phyloP scores from a whole-genome alignment of 192 early-diverging fungal genomes.

The Paraglomus occultum region DNA sequence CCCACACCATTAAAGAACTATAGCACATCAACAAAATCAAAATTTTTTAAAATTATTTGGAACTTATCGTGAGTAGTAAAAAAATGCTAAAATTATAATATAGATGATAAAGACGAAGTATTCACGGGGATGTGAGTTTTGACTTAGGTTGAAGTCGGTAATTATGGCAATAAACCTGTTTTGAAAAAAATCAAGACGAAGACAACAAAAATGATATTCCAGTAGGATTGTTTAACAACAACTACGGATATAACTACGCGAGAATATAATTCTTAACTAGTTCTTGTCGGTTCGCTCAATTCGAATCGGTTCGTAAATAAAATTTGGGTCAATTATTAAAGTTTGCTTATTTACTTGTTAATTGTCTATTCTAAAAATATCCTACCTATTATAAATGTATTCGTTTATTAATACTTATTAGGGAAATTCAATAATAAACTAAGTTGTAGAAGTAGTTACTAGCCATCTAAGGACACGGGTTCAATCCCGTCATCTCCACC shows the following conservation, averaged over 20 bases:
- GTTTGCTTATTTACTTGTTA: slow-evolving; percentile 21
- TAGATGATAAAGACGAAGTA: neutral
- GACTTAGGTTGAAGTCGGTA: slow-evolving; percentile 11
- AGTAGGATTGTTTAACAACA: neutral
- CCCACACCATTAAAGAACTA: no score
- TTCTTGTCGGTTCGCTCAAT: slow-evolving; percentile 13
- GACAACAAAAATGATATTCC: neutral
- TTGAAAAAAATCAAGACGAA: slow-evolving; percentile 14
- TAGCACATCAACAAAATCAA: no score
- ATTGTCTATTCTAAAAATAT: neutral
- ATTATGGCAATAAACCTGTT: slow-evolving; percentile 6
- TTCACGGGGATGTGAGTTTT: slow-evolving; percentile 8
- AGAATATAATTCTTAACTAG: slow-evolving; percentile 16
- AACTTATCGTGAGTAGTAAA: no score
- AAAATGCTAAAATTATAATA: slow-evolving; percentile 8
- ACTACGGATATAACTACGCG: slow-evolving; percentile 5
- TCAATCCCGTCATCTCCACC: slow-evolving; percentile 22
- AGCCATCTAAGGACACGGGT: slow-evolving; percentile 13
- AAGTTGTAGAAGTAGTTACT: slow-evolving; percentile 18
- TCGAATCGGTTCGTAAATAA: slow-evolving; percentile 4
- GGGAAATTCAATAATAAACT: slow-evolving; percentile 17
- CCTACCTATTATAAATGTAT: neutral
- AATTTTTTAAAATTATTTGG: no score
- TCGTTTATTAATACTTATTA: slow-evolving; percentile 12
- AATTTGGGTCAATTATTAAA: slow-evolving; percentile 4